These are phyloP conservation scores for Suillus spraguei DNA, from an alignment of 768 basidiomycete species.

Conservation along the genomic window DNA sequence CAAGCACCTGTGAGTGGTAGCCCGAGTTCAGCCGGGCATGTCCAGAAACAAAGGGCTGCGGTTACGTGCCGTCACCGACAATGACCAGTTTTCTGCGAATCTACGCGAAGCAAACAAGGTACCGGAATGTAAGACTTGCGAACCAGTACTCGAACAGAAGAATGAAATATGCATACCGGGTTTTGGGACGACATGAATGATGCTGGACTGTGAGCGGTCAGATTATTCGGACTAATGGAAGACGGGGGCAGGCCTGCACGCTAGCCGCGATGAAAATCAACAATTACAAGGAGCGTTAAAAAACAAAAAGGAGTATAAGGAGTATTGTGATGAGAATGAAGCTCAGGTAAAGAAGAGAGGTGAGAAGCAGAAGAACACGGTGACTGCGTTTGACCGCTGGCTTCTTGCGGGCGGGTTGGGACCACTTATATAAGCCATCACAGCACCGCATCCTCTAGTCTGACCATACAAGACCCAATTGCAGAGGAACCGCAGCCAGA, in stretches of 20 bases:
- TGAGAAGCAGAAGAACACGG: conserved; percentile 17
- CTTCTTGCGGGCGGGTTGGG: conserved; percentile 12
- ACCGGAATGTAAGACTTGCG: conserved; percentile 12
- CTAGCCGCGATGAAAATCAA: conserved; percentile 9
- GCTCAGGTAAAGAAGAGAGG: conserved; percentile 11
- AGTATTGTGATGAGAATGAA: conserved; percentile 15
- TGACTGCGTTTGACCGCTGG: conserved; percentile 12
- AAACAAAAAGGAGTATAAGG: conserved; percentile 16
- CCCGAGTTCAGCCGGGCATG: conserved; percentile 18
- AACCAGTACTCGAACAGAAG: conserved; percentile 8
- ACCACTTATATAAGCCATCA: conserved; percentile 12
- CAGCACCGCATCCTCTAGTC: conserved; percentile 9
- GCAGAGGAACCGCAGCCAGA: conserved; percentile 4
- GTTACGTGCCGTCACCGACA: conserved; percentile 87
- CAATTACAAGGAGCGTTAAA: conserved; percentile 14
- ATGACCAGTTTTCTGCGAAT: conserved; percentile 95
- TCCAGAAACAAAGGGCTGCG: conserved; percentile 9
- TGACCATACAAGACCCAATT: conserved; percentile 9
- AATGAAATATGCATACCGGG: conserved; percentile 46
- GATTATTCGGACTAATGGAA: conserved; percentile 23
- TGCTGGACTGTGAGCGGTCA: conserved; percentile 11
- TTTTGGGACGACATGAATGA: conserved; percentile 52
- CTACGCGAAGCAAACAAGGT: conserved; percentile 40
- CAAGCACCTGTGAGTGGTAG: conserved; percentile 71
- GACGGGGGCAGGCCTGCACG: conserved; percentile 15